Base-by-base conservation (phyloP, 2,329 filamentous ascomycete species). In the Diaporthe aspalathi region DNA sequence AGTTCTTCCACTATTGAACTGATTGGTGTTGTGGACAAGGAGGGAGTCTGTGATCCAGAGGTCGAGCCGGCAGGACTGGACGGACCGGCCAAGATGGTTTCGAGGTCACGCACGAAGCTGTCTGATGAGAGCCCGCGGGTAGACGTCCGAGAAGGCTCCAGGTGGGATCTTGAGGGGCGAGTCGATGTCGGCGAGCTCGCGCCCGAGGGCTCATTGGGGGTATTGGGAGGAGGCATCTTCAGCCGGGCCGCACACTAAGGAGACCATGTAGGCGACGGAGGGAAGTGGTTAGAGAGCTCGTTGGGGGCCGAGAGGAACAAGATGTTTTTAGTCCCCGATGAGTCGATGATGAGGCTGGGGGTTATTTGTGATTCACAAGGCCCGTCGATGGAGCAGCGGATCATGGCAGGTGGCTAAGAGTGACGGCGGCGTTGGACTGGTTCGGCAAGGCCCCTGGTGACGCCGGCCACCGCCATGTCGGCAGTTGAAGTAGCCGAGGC, bases 141-240 rank as follows among this genome's bases (percentile, higher is more conserved):
- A 17, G 54, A 50, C 22, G 22, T 12, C 32, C 43, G 53, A 12
- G 53, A 60, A 22, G 53, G 53, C 16, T 52, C 67, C 35, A 45
- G 8, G 3, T 52, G 32, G 43, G 29, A 27, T 27, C 67, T 43
- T n/a, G 53, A 27, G n/a, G 54, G 53, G 53, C 53, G 67, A 14
- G 67, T 68, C 43, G 67, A 68, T n/a, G 32, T 68, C 6, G 67
- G 67, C 53, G 67, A 68, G 54, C 67, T 68, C 40, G 67, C 45
- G 53, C 67, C 67, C 53, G 67, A 68, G 43, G 53, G 53, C 20
- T 68, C 67, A 29, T 68, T 68, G 56, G 67, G 67, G 40, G 67
- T 68, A 24, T 68, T 68, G 22, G 67, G 67, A 52, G 67, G 67
- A 57, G 67, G 67, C 67, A 68, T 68, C 24, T 60, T 60, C 27